phyloP scores from a whole-genome alignment of 1,284 basidiomycete genomes.

The Trichosporon asahii region DNA sequence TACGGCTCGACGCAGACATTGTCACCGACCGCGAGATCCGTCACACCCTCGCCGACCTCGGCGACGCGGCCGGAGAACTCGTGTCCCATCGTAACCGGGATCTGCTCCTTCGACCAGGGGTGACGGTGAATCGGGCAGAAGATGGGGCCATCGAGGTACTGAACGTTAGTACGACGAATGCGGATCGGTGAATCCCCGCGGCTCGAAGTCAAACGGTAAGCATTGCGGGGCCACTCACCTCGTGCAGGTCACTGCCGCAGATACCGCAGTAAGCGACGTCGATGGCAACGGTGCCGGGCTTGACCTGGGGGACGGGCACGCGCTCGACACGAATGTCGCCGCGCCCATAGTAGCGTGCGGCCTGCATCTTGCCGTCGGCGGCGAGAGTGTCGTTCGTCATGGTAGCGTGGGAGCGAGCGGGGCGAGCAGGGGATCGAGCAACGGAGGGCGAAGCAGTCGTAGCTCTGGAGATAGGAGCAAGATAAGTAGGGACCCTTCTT shows the following conservation, averaged over 20 bases:
- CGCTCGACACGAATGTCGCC: slow-evolving; percentile 22
- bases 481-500: neutral
- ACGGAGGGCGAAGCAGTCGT: neutral
- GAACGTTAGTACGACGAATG: neutral
- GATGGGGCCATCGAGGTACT: slow-evolving; percentile 23
- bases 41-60: slow-evolving; percentile 31
- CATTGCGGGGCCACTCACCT: neutral
- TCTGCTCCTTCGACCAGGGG: slow-evolving; percentile 17
- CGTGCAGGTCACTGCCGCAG: slow-evolving; percentile 21
- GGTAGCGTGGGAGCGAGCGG: neutral
- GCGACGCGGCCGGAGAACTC: slow-evolving; percentile 45
- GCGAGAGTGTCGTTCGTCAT: slow-evolving; percentile 11
- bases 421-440: neutral
- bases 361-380: slow-evolving; percentile 17
- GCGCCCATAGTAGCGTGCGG: slow-evolving; percentile 22
- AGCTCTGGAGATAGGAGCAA: neutral
- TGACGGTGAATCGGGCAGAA: slow-evolving; percentile 19
- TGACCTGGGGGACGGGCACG: slow-evolving; percentile 15
- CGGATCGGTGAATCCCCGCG: no score
- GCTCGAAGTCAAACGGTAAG: neutral
- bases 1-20: slow-evolving; percentile 49
- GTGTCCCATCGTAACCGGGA: slow-evolving; percentile 48
- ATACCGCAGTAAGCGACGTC: slow-evolving; percentile 25
- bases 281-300: slow-evolving; percentile 22
- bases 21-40: slow-evolving; percentile 41